Percentiles rank a stretch among this genome's conserved stretches.
Conservation (phyloP, 2,329 filamentous ascomycete species). For the Ascochyta rabiei region DNA sequence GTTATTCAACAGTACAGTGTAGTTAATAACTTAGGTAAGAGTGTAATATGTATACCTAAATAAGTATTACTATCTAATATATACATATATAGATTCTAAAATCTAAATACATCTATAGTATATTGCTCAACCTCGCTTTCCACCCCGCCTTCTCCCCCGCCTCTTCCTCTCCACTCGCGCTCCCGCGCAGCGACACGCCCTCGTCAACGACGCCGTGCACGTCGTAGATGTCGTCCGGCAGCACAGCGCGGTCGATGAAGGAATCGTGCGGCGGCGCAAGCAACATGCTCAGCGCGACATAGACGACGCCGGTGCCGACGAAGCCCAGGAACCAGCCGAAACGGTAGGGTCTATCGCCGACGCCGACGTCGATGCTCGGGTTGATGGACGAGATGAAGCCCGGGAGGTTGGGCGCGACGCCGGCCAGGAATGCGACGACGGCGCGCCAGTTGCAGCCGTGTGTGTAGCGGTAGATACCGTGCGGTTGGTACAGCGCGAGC, state of each 20-base stretch:
- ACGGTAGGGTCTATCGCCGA: constrained; percentile 62
- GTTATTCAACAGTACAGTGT: too few relatives aligned
- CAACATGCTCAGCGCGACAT: constrained; percentile 56
- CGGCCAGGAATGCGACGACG: constrained; percentile 61
- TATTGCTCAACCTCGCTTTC: constrained; percentile 41
- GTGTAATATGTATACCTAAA: too few relatives aligned
- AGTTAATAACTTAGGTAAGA: too few relatives aligned
- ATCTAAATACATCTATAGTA: constrained; percentile 36
- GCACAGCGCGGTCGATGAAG: constrained; percentile 51
- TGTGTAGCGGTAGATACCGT: constrained; percentile 59
- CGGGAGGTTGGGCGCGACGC: constrained; percentile 63
- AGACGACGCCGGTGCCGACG: constrained; percentile 61
- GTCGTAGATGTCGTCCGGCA: constrained; percentile 49
- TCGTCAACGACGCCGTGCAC: constrained; percentile 37
- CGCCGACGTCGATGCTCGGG: constrained; percentile 48
- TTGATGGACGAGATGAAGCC: constrained; percentile 58
- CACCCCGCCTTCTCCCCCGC: constrained; percentile 40
- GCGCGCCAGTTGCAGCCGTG: constrained; percentile 66
- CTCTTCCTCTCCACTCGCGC: constrained; percentile 30
- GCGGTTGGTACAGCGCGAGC: constrained; percentile 59
- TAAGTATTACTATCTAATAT: too few relatives aligned
- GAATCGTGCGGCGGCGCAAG: constrained; percentile 58
- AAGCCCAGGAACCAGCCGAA: constrained; percentile 73
- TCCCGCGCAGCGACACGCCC: constrained; percentile 32
- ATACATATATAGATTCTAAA: too few relatives aligned